These are phyloP conservation scores for Plasmodium blacklocki DNA, from an alignment of 169 alveolate species.

Conservation along the genomic window DNA sequence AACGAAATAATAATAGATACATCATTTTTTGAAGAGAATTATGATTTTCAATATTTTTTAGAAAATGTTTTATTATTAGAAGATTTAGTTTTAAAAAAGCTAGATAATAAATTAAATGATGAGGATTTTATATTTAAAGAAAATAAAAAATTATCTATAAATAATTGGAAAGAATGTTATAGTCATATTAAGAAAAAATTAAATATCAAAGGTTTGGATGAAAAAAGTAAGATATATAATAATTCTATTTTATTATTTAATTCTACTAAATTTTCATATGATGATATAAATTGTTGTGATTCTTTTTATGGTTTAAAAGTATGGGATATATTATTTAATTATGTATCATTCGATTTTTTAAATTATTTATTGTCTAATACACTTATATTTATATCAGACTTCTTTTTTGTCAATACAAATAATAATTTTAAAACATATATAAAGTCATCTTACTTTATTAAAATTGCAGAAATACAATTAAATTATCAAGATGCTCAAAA, in stretches of 20 bases:
- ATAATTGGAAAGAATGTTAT: constrained; percentile 59
- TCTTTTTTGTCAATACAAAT: constrained; percentile 24
- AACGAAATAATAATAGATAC: constrained; percentile 47
- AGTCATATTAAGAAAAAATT: constrained; percentile 63
- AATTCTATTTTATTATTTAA: constrained; percentile 52
- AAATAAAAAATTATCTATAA: constrained; percentile 11
- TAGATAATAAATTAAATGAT: constrained; percentile 35
- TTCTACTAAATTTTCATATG: constrained; percentile 69
- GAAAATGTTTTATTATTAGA: constrained; percentile 66
- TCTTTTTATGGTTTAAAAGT: constrained; percentile 57
- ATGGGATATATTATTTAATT: constrained; percentile 66
- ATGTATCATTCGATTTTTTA: constrained; percentile 73
- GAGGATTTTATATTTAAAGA: constrained; percentile 49
- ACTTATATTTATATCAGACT: constrained; percentile 69
- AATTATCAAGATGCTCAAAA: constrained; percentile 25
- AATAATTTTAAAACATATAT: background rate
- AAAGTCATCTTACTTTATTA: constrained; percentile 29
- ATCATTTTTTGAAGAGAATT: constrained; percentile 53
- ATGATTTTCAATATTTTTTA: constrained; percentile 70
- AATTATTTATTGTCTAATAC: constrained; percentile 61
- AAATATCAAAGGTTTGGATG: constrained; percentile 56
- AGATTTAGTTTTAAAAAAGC: constrained; percentile 42
- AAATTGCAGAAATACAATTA: constrained; percentile 29
- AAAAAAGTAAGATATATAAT: constrained; percentile 58
- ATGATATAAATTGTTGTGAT: constrained; percentile 74